Evolutionary conservation across 768 basidiomycete genomes (phyloP).

Genomic region (Agaricus subrufescens): DNA sequence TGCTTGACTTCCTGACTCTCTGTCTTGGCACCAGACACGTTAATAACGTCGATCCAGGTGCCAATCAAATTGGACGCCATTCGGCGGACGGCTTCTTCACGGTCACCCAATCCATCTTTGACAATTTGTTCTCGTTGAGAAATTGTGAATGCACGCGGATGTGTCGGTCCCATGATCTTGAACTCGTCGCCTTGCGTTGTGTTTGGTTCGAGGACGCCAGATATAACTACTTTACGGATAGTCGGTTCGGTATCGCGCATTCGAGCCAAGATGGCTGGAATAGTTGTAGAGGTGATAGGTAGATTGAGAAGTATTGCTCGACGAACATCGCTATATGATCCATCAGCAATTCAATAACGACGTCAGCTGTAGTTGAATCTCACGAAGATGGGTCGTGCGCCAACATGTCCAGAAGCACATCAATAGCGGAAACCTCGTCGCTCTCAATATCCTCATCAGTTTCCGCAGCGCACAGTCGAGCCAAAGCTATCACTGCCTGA

Average conservation of each 20-base stretch:
- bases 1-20: conserved; percentile 22
- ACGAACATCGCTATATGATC: conserved; percentile 71
- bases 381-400: conserved; percentile 74
- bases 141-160: conserved; percentile 63
- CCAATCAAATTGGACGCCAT: conserved; percentile 72
- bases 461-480: conserved; percentile 71
- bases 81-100: conserved; percentile 66
- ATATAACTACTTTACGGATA: conserved; percentile 73
- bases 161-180: conserved; percentile 43
- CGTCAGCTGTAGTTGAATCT: conserved; percentile 20
- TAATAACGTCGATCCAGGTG: conserved; percentile 68
- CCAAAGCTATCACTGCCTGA: conserved; percentile 76
- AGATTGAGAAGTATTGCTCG: conserved; percentile 72
- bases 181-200: conserved; percentile 16
- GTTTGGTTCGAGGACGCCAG: conserved; percentile 46
- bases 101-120: conserved; percentile 79
- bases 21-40: conserved; percentile 20
- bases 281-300: conserved; percentile 45
- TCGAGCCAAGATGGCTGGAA: conserved; percentile 67
- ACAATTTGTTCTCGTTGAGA: conserved; percentile 75
- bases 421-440: conserved; percentile 46
- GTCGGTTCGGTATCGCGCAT: conserved; percentile 75
- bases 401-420: conserved; percentile 65
- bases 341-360: not conserved
- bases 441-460: conserved; percentile 49